A percentile compares a stretch with the other conserved stretches of the same genome.
phyloP scores from a whole-genome alignment of 179 eudicot species.

The Vitellaria paradoxa region DNA sequence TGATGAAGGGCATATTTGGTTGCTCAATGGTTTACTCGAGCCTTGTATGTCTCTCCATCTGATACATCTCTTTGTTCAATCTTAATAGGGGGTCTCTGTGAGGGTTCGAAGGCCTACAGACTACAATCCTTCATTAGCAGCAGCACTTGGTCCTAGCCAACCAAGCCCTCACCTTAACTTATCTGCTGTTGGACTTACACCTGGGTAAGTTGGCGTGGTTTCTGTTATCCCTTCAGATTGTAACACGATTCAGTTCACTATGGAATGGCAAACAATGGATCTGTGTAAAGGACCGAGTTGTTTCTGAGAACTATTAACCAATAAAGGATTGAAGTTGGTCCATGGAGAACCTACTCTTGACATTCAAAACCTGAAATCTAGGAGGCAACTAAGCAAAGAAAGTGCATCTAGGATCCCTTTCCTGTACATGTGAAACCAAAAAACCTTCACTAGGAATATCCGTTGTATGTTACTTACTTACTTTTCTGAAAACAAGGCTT shows the following conservation, averaged over 20 bases:
- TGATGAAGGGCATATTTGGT: neutral
- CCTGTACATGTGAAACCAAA: neutral
- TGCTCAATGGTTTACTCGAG: neutral
- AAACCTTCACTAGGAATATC: neutral
- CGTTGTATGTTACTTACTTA: neutral
- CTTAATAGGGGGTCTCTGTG: slow-evolving; percentile 71
- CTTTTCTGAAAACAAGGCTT: neutral
- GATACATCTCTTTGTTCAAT: slow-evolving; percentile 6
- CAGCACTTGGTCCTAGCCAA: slow-evolving; percentile 84
- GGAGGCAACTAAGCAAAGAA: neutral
- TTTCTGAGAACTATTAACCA: neutral
- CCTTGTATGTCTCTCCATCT: neutral
- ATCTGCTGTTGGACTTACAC: slow-evolving; percentile 77
- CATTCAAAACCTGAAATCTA: neutral
- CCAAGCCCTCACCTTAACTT: slow-evolving; percentile 75
- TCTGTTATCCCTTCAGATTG: neutral
- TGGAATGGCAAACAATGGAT: too few species aligned
- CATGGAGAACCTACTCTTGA: neutral
- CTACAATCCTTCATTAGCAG: slow-evolving; percentile 83
- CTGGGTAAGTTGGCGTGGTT: slow-evolving; percentile 54
- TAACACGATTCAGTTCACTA: neutral
- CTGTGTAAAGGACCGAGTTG: neutral
- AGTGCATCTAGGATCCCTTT: neutral
- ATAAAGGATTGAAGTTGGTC: neutral
- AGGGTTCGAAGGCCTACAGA: slow-evolving; percentile 84